Evolutionary conservation across 176 grass and related monocot genomes (phyloP).

Genomic region (Cenchrus purpureus): DNA sequence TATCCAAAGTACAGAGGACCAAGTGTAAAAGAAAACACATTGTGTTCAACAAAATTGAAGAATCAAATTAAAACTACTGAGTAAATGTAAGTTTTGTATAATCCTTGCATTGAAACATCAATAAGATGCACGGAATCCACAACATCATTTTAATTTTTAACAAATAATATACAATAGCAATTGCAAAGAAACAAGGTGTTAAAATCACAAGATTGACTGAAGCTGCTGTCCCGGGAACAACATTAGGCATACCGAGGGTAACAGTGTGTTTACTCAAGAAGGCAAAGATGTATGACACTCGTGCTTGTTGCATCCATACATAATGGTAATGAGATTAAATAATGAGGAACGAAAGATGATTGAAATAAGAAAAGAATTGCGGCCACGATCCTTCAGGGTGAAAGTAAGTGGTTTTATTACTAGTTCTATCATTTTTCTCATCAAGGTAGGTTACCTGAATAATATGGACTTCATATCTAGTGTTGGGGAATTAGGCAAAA

Average conservation of each 20-base stretch:
- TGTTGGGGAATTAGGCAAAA: too few relatives aligned
- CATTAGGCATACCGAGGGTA: conserved; percentile 83
- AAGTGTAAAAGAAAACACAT: too few relatives aligned
- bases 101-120: too few relatives aligned
- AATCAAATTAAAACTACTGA: too few relatives aligned
- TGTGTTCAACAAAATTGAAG: too few relatives aligned
- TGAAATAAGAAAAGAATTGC: background rate
- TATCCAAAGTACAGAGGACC: too few relatives aligned
- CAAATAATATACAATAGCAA: conserved; percentile 4
- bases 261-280: conserved; percentile 88
- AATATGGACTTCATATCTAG: conserved; percentile 14
- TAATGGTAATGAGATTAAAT: conserved; percentile 77
- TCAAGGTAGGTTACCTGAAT: conserved; percentile 1
- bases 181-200: conserved; percentile 82
- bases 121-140: too few relatives aligned
- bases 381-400: conserved; percentile 68
- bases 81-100: too few relatives aligned
- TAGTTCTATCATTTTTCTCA: conserved; percentile 16
- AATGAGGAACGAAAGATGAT: conserved; percentile 48
- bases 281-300: conserved; percentile 97
- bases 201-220: conserved; percentile 80
- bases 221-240: conserved; percentile 85
- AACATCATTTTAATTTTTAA: too few relatives aligned
- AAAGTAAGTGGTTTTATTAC: conserved; percentile 60
- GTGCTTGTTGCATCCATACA: conserved; percentile 85